phyloP scores from a whole-genome alignment of 2,329 filamentous ascomycete genomes.

The Pseudovirgaria hyperparasitica region DNA sequence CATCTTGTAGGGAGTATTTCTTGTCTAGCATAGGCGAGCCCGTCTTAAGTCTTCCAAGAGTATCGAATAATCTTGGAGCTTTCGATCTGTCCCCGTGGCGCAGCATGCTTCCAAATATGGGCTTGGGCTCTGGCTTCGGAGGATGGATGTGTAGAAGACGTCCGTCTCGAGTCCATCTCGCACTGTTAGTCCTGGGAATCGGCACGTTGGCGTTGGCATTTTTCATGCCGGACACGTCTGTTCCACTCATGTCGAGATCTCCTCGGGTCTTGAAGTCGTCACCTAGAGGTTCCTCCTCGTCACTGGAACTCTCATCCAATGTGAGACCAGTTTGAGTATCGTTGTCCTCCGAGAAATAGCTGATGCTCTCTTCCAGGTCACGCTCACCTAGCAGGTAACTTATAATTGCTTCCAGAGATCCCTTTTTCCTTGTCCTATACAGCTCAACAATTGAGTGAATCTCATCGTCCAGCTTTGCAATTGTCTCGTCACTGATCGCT shows the following conservation, averaged over 20 bases:
- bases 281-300: constrained; percentile 28
- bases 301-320: constrained; percentile 67
- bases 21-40: constrained; percentile 34
- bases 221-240: constrained; percentile 38
- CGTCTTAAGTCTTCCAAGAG: constrained; percentile 47
- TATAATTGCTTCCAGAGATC: constrained; percentile 49
- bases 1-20: constrained; percentile 17
- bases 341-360: constrained; percentile 45
- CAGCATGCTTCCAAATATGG: constrained; percentile 34
- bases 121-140: constrained; percentile 37
- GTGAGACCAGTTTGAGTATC: constrained; percentile 16
- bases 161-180: constrained; percentile 44
- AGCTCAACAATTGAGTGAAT: constrained; percentile 42
- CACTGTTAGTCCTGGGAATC: constrained; percentile 45
- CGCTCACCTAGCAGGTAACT: constrained; percentile 49
- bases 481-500: constrained; percentile 36
- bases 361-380: constrained; percentile 43
- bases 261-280: too few species aligned
- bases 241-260: constrained; percentile 33
- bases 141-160: constrained; percentile 46
- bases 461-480: constrained; percentile 37
- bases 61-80: constrained; percentile 45
- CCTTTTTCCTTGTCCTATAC: constrained; percentile 39
- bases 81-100: constrained; percentile 32
- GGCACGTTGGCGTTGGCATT: constrained; percentile 54